A percentile compares a stretch with the other conserved stretches of the same genome.
phyloP scores from a whole-genome alignment of 2,329 filamentous ascomycete species.

The Dissoconium aciculare region DNA sequence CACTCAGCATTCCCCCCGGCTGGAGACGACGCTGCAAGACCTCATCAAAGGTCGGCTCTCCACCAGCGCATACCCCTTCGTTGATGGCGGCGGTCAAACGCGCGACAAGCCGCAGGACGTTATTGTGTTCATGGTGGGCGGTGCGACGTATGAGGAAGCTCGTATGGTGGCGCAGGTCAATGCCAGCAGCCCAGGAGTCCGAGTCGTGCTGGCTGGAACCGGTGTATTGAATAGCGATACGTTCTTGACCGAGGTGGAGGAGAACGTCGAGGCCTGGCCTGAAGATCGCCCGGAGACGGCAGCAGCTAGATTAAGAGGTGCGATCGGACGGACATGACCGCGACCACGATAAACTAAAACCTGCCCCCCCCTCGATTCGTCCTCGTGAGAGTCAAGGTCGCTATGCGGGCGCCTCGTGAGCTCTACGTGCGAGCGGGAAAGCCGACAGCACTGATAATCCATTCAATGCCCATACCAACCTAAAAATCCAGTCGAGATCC shows the following conservation, averaged over 20 bases:
- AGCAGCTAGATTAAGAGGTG: slow-evolving; percentile 46
- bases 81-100: slow-evolving; percentile 74
- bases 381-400: too few species aligned
- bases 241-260: slow-evolving; percentile 84
- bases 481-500: too few species aligned
- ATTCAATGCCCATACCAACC: too few species aligned
- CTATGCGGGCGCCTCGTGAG: too few species aligned
- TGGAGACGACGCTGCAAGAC: slow-evolving; percentile 80
- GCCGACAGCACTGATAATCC: too few species aligned
- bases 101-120: slow-evolving; percentile 95
- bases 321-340: slow-evolving; percentile 35
- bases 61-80: slow-evolving; percentile 81
- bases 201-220: slow-evolving; percentile 81
- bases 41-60: slow-evolving; percentile 80
- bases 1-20: slow-evolving; percentile 81
- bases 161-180: slow-evolving; percentile 94
- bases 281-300: slow-evolving; percentile 47
- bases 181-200: slow-evolving; percentile 71
- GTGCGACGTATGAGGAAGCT: slow-evolving; percentile 89
- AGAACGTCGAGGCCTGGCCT: slow-evolving; percentile 76
- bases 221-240: slow-evolving; percentile 73
- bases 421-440: too few species aligned
- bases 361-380: too few species aligned
- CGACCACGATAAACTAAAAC: too few species aligned
- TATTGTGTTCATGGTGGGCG: slow-evolving; percentile 85